Base-by-base conservation (phyloP, 1,284 basidiomycete genomes). In the Moniliella sp. region DNA sequence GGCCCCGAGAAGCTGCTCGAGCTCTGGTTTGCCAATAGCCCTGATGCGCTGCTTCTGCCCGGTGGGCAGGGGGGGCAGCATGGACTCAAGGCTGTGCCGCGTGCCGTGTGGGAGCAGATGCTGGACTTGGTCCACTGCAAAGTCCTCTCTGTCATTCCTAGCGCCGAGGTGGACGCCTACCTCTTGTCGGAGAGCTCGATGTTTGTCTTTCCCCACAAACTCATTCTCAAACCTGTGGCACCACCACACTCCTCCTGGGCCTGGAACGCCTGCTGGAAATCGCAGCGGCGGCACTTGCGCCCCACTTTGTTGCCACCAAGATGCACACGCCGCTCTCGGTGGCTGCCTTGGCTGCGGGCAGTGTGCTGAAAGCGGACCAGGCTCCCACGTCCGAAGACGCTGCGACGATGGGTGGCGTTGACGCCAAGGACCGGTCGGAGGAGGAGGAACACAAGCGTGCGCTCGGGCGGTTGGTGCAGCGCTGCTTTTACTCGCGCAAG, bases 211-310 rank as follows among this genome's bases (percentile, higher is more conserved):
- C 75, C 88, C 2, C 86, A 99, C 66, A 78, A 84, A 45, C 69
- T 97, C 44, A 94, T 99, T 50, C 72, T 99, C 56, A 99, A 99
- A 99, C 91, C 7, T 99, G 91, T 62, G 91, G 91, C 11, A 99
- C 91, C 1, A 99, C 91, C 7, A 76, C 94, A 38, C 91, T 97
- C 63, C 73, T 99, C 27, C 71, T 91, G 37, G 91, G 91, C 15
- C 46, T 59, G 21, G 46, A 56, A 33, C 50, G 52, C 25, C 37
- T 59, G 12, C 36, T 59, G 14, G 38, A 40, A 10, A 94, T 58
- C 75, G 97, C 43, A 74, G 83, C 51, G 83, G 93, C 57, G 81
- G 68, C 73, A 27, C 70, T 80, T 34, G 83, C 80, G 18, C 28
- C 10, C 14, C 28, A 14, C 15, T 11, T 15, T 18, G 15, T 5